These are phyloP conservation scores for Leccinum uliginosum DNA, from an alignment of 768 basidiomycete genomes.

Conservation along the genomic window DNA sequence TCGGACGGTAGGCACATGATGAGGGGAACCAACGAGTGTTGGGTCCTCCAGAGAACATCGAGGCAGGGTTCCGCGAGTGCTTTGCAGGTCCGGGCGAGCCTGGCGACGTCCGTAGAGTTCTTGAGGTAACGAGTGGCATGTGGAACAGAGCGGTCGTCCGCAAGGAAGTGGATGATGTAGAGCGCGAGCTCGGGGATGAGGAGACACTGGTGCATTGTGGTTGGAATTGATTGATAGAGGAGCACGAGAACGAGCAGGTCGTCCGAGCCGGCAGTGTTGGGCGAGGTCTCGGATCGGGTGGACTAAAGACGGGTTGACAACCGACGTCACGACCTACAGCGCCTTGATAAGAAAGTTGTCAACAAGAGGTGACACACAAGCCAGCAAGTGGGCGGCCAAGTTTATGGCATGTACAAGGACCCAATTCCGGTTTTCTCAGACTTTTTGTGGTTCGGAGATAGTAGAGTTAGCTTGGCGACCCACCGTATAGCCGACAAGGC, in stretches of 20 bases:
- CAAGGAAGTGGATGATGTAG: conserved; percentile 23
- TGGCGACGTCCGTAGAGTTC: conserved; percentile 23
- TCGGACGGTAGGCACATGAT: conserved; percentile 27
- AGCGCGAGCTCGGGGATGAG: conserved; percentile 25
- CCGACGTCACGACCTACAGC: not conserved
- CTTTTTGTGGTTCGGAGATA: conserved; percentile 5
- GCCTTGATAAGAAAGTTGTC: not conserved
- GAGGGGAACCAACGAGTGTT: conserved; percentile 27
- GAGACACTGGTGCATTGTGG: conserved; percentile 26
- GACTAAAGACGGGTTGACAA: not conserved
- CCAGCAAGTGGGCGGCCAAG: not conserved
- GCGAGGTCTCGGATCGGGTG: not conserved
- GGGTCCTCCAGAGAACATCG: conserved; percentile 29
- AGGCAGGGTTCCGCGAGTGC: conserved; percentile 26
- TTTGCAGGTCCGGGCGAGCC: conserved; percentile 28
- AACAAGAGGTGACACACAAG: not conserved
- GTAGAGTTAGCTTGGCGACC: not conserved
- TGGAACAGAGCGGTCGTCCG: conserved; percentile 16
- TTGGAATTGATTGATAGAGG: not conserved
- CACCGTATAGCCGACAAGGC: not conserved
- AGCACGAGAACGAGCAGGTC: not conserved
- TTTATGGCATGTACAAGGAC: not conserved
- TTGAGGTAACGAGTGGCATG: conserved; percentile 15
- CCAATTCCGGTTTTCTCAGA: conserved; percentile 14
- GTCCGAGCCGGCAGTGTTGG: not conserved